Evolutionary conservation across 2,329 filamentous ascomycete genomes (phyloP), one percentile per base, ranked within the genome.

Genomic region (Penicillium griseofulvum): DNA sequence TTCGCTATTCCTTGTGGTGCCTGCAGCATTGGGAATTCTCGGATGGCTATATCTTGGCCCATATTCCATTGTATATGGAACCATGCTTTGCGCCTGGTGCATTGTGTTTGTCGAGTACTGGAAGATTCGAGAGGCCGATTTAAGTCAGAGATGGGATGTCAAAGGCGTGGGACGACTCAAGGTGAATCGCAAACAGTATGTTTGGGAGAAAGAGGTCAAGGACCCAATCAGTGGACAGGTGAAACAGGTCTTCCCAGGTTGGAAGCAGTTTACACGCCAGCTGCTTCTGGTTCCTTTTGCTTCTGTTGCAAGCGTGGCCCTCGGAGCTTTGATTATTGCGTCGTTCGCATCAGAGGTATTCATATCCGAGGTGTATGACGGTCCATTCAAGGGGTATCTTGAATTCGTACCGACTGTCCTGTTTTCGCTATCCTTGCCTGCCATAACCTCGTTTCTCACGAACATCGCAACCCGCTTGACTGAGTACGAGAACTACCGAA

Each of bases 331-430:
- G 64, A 96, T 97, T 61, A 86, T 89, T 12, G 85, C 85, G 14
- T 94, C 90, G 68, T 97, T 97, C 72, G 89, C 87, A 8, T 90
- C 97, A 58, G 94, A 99, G 71, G 90, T 97, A 31, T 97, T 97
- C 76, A 90, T 99, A 63, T 92, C 89, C 0, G 91, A 99, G 73
- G 86, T 97, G 16, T 97, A 99, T 73, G 83, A 87, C 56, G 94
- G 94, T 0, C 91, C 91, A 0, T 85, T 96, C 60, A 96, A 97
- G 76, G 83, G 83, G 19, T 87, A 95, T 56, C 73, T 99, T 63
- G 83, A 88, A 26, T 97, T 96, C 74, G 77, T 96, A 7, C 94
- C 94, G 0, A 97, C 93, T 0, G 81, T 94, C 28, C 84, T 99
- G 5, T 81, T 97, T n/a, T 92, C 90, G 1, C 83, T 88, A 1